Evolutionary conservation across 108 stramenopile genomes (phyloP), one percentile per base, ranked within the genome.

Genomic region (Pseudonitzschia delicatissima): DNA sequence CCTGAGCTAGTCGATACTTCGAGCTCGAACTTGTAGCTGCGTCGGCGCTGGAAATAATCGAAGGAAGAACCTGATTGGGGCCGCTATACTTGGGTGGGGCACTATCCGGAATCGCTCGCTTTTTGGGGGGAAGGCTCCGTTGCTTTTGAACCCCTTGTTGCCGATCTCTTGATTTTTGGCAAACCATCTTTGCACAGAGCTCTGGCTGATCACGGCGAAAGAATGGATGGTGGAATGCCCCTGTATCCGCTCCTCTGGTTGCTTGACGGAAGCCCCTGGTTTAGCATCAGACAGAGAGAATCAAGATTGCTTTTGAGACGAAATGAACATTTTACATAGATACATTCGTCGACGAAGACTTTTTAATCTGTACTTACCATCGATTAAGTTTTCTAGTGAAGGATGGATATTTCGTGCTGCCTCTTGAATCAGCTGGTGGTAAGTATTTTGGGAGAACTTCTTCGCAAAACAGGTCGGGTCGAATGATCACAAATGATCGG

Each of bases 321-420:
- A 27, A n/a, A 48, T 25, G 47, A 4, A 58, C 33, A n/a, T n/a
- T n/a, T n/a, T n/a, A n/a, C n/a, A n/a, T n/a, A 36, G 35, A 2
- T n/a, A 0, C 8, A 36, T 58, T 51, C 12, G 50, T 51, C 11
- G 37, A 39, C 37, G 8, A 11, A 39, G 37, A 51, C 13, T 31
- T 33, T 31, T n/a, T 31, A 13, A 23, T 15, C 15, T 58, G 7
- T 49, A 71, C 78, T 58, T 74, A 80, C 90, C 90, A 92, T 37
- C 90, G 73, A 66, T 92, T 92, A 3, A 92, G 72, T 49, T 92
- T 92, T 45, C 90, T 61, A 1, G 87, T 88, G 52, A 92, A 88
- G 55, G 81, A 82, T 5, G 87, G 84, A 67, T 92, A 92, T 70
- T 88, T 88, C 58, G 83, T 83, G 31, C 74, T 77, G 8, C 47